These are phyloP conservation scores for Sclerotinia subarctica DNA, from an alignment of 2,329 filamentous ascomycete genomes.

Conservation along the genomic window DNA sequence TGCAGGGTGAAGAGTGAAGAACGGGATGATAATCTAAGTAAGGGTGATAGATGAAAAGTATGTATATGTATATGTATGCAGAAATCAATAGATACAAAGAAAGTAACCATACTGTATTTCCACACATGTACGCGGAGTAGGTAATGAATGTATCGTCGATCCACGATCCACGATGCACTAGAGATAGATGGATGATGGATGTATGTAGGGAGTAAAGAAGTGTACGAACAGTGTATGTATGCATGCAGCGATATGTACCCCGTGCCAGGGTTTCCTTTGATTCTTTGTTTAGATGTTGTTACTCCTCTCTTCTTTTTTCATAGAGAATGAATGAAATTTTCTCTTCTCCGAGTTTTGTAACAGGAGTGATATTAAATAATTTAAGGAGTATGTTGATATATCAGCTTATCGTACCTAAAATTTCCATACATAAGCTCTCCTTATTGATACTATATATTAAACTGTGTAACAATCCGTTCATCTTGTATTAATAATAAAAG, in stretches of 20 bases:
- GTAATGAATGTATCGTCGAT: neutral
- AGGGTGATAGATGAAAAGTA: neutral
- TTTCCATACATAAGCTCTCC: too few relatives aligned
- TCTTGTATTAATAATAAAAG: neutral
- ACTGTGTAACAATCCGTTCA: neutral
- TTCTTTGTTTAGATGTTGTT: neutral
- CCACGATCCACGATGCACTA: neutral
- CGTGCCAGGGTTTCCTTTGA: neutral
- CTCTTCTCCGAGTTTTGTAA: too few relatives aligned
- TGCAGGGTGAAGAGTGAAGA: too few relatives aligned
- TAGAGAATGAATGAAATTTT: too few relatives aligned
- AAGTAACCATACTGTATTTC: neutral
- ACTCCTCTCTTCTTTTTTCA: neutral
- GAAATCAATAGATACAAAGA: too few relatives aligned
- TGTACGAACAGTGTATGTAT: neutral
- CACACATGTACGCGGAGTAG: too few relatives aligned
- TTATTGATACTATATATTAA: neutral
- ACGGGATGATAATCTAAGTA: too few relatives aligned
- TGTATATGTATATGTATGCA: too few relatives aligned
- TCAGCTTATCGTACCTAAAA: too few relatives aligned
- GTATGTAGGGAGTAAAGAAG: neutral
- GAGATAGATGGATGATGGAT: too few relatives aligned
- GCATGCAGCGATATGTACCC: conserved; percentile 9
- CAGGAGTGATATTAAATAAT: neutral
- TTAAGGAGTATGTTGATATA: fast-evolving